Percentiles rank a stretch among this genome's conserved stretches.
Conservation (phyloP, 1,139 yeast species). For the Protomyces lactucae-debilis region DNA sequence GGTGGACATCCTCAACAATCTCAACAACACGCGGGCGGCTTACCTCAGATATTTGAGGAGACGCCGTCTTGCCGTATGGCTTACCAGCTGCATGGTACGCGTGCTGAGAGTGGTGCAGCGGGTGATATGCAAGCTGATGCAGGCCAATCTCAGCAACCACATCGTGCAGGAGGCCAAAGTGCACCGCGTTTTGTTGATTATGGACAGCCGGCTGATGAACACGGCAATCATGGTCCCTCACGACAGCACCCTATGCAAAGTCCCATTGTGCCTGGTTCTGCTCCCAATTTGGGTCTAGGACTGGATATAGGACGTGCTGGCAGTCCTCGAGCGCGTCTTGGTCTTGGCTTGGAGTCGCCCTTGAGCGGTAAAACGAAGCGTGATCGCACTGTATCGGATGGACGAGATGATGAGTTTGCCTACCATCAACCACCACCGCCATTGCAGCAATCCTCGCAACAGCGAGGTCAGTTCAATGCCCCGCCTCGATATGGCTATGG, state of each 20-base stretch:
- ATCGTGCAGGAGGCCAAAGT: neutral
- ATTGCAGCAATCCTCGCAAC: neutral
- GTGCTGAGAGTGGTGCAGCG: neutral
- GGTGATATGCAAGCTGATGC: neutral
- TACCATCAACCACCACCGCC: neutral
- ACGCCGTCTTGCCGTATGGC: constrained; percentile 26
- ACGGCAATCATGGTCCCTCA: neutral
- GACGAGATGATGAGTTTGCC: neutral
- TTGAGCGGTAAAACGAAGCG: constrained; percentile 22
- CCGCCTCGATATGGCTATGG: neutral
- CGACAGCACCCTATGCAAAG: neutral
- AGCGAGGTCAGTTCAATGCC: neutral
- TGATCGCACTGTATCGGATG: constrained; percentile 8
- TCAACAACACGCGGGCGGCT: constrained; percentile 5
- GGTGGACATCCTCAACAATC: neutral
- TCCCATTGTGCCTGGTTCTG: neutral
- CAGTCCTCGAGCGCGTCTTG: neutral
- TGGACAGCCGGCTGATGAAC: neutral
- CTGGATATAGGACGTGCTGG: neutral
- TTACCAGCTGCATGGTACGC: constrained; percentile 20
- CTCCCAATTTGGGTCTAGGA: neutral
- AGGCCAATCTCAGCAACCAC: neutral
- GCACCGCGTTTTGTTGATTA: constrained; percentile 1
- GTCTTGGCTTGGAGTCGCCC: constrained; percentile 4
- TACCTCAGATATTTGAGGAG: constrained; percentile 21